These are phyloP conservation scores for Russula sp. DNA, from an alignment of 768 basidiomycete species.

Conservation along the genomic window DNA sequence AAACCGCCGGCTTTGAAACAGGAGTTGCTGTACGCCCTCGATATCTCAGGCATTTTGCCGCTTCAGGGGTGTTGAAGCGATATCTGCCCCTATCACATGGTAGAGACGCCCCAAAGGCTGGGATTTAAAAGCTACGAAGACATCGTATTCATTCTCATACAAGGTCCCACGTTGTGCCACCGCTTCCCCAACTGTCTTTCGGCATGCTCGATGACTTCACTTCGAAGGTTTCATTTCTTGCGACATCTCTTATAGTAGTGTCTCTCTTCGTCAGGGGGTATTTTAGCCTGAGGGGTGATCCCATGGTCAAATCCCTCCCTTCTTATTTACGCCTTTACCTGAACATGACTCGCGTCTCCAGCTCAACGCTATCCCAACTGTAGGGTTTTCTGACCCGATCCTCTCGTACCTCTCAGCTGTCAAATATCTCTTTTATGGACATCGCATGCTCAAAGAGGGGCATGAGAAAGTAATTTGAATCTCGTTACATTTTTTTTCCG, in stretches of 20 bases:
- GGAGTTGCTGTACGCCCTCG: too few species aligned
- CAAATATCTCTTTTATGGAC: background rate
- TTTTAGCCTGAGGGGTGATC: background rate
- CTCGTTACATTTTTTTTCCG: too few species aligned
- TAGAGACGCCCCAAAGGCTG: too few species aligned
- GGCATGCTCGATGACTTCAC: background rate
- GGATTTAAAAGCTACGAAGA: too few species aligned
- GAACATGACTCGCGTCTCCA: background rate
- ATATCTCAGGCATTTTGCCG: too few species aligned
- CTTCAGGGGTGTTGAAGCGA: too few species aligned
- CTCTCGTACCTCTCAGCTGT: conserved; percentile 32
- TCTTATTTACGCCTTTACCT: background rate
- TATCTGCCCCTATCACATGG: too few species aligned
- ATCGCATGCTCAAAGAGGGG: conserved; percentile 1
- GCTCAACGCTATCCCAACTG: background rate
- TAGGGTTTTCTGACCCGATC: conserved; percentile 28
- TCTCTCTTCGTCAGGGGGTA: conserved; percentile 1
- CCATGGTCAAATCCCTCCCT: background rate
- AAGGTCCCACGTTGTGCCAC: too few species aligned
- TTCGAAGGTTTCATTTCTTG: background rate
- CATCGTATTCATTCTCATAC: too few species aligned
- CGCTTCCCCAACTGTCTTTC: background rate
- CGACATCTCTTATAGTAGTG: background rate
- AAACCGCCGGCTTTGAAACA: too few species aligned
- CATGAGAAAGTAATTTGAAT: background rate